phyloP scores from a whole-genome alignment of 352 stramenopile genomes.

The Elongisporangium anandrum region DNA sequence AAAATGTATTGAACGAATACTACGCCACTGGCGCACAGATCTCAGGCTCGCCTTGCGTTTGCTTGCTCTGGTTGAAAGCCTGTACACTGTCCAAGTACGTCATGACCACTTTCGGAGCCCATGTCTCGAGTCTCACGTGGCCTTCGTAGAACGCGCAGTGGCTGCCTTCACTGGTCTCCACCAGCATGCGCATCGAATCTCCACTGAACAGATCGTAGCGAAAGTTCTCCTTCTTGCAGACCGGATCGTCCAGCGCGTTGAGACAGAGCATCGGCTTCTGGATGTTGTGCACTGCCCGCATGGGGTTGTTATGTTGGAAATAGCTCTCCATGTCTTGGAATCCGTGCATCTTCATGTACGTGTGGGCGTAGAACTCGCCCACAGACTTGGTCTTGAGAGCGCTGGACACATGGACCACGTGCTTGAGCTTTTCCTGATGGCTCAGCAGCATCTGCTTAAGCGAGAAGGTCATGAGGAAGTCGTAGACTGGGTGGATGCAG shows the following conservation, averaged over 20 bases:
- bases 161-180: constrained; percentile 27
- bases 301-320: constrained; percentile 37
- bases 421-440: constrained; percentile 15
- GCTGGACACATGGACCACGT: constrained; percentile 19
- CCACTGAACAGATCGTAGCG: constrained; percentile 24
- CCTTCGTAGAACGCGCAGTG: constrained; percentile 43
- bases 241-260: constrained; percentile 43
- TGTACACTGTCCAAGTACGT: constrained; percentile 59
- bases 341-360: constrained; percentile 38
- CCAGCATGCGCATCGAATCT: constrained; percentile 24
- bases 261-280: constrained; percentile 26
- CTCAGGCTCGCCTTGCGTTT: not conserved
- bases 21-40: not conserved
- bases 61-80: constrained; percentile 18
- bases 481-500: constrained; percentile 24
- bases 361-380: constrained; percentile 30
- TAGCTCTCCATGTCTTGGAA: constrained; percentile 33
- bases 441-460: constrained; percentile 31
- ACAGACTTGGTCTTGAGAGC: constrained; percentile 22
- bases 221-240: constrained; percentile 34
- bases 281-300: constrained; percentile 25
- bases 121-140: constrained; percentile 53
- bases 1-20: too few relatives aligned
- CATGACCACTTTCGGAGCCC: constrained; percentile 53
- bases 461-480: constrained; percentile 38